Percentiles rank a stretch among this genome's conserved stretches.
phyloP scores from a whole-genome alignment of 257 asterid species.

The Orobanche coerulescens region DNA sequence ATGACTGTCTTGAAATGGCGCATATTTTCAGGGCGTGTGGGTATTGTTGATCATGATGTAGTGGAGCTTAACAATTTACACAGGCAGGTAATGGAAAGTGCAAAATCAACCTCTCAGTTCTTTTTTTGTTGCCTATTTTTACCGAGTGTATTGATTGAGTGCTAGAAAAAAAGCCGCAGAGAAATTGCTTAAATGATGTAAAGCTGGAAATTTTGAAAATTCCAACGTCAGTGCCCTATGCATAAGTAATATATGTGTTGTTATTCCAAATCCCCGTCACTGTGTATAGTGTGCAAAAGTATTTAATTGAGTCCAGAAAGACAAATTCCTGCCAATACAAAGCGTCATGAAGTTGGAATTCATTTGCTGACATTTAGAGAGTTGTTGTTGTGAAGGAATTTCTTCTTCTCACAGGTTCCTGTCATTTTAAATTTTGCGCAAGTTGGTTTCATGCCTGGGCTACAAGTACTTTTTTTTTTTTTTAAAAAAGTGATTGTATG shows the following conservation, averaged over 20 bases:
- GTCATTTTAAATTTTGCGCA: too few relatives aligned
- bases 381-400: too few relatives aligned
- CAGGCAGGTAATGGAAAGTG: conserved; percentile 57
- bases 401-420: too few relatives aligned
- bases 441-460: too few relatives aligned
- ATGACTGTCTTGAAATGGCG: conserved; percentile 7
- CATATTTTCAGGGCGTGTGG: conserved; percentile 61
- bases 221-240: background rate
- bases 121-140: background rate
- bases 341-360: background rate
- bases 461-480: too few relatives aligned
- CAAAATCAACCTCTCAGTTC: background rate
- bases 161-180: background rate
- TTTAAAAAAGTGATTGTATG: too few relatives aligned
- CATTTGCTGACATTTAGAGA: too few relatives aligned
- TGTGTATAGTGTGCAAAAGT: background rate
- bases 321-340: background rate
- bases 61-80: conserved; percentile 97
- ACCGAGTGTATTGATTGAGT: background rate
- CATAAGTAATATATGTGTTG: background rate
- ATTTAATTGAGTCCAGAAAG: background rate
- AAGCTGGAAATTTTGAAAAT: background rate
- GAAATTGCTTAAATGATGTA: background rate
- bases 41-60: conserved; percentile 93
- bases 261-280: background rate